A percentile compares a stretch with the other conserved stretches of the same genome.
Evolutionary conservation across 441 rosid genomes (phyloP).

Genomic region (Gossypium schwendimanii): DNA sequence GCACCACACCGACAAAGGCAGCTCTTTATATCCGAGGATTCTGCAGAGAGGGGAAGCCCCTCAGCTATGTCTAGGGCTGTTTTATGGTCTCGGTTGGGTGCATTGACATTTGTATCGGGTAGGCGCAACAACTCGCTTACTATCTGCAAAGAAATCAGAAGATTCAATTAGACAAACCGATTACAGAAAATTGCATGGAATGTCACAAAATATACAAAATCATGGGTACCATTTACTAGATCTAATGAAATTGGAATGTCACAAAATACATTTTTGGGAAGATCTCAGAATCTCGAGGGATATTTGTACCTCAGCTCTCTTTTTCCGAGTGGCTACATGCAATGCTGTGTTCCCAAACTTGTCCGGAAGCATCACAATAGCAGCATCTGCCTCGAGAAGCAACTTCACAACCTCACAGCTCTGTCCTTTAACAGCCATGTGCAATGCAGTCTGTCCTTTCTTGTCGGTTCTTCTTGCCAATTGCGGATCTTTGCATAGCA

Average conservation of each 20-base stretch:
- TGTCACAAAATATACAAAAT: background rate
- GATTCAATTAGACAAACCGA: background rate
- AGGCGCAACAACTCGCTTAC: constrained; percentile 8
- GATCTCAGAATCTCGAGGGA: background rate
- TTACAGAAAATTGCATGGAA: background rate
- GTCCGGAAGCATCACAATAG: constrained; percentile 92
- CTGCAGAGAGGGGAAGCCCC: constrained; percentile 78
- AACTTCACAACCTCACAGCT: constrained; percentile 76
- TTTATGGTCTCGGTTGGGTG: constrained; percentile 80
- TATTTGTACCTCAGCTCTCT: constrained; percentile 64
- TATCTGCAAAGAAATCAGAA: background rate
- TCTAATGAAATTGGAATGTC: background rate
- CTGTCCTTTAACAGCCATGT: constrained; percentile 98
- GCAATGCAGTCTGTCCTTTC: constrained; percentile 94
- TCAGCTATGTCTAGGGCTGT: constrained; percentile 95
- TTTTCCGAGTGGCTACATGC: constrained; percentile 91
- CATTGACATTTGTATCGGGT: constrained; percentile 81
- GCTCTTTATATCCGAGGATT: constrained; percentile 68
- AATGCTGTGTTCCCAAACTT: constrained; percentile 83
- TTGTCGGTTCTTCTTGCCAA: constrained; percentile 81
- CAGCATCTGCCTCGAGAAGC: constrained; percentile 83
- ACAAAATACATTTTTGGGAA: background rate
- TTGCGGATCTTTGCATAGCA: constrained; percentile 71
- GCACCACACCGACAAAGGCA: constrained; percentile 64
- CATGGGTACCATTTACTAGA: background rate